Base-by-base conservation (phyloP, 2,329 filamentous ascomycete genomes). In the Alternaria infectoria region DNA sequence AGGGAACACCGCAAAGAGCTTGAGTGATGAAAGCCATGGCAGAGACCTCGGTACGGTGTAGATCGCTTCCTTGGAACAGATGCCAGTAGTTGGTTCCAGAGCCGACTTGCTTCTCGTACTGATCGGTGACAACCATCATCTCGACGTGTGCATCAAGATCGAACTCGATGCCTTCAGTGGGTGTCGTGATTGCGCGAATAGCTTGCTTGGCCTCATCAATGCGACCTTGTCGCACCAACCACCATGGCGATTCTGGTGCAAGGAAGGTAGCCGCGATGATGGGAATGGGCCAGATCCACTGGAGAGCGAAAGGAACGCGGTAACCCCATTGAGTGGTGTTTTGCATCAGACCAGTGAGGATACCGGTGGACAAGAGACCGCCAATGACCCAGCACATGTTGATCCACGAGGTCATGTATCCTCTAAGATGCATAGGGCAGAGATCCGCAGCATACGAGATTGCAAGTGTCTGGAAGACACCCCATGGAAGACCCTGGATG, bases 91-190 rank as follows among this genome's bases (percentile, higher is more conserved):
- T 89, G 11, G 90, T 87, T 50, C 92, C 92, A 13, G 83, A 82
- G 49, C 67, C 64, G 15, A 92, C 90, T 77, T 87, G 83, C 74
- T 91, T 86, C 77, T 96, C 93, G 10, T 95, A 83, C 1, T 90
- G 89, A 1, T 91, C 92, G 1, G 93, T 96, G 74, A 94, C 91
- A 1, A 92, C 87, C 91, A 97, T 96, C 92, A 96, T 95, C 70
- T 91, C 89, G 58, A 96, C 85, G 0, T 91, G 95, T 6, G 71
- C 66, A 32, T 74, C 70, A 17, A 71, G 55, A 17, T 74, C 67
- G 50, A 70, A 72, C 8, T 89, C 86, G 25, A 70, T 25, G 26
- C 67, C 69, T 17, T 68, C 74, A 10, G 75, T 70, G 15, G 73
- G 65, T 69, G 85, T 88, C 3, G 89, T 91, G 30, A 92, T 82